Base-by-base conservation (phyloP, 2,329 filamentous ascomycete genomes). In the Leptodontidium sp. region DNA sequence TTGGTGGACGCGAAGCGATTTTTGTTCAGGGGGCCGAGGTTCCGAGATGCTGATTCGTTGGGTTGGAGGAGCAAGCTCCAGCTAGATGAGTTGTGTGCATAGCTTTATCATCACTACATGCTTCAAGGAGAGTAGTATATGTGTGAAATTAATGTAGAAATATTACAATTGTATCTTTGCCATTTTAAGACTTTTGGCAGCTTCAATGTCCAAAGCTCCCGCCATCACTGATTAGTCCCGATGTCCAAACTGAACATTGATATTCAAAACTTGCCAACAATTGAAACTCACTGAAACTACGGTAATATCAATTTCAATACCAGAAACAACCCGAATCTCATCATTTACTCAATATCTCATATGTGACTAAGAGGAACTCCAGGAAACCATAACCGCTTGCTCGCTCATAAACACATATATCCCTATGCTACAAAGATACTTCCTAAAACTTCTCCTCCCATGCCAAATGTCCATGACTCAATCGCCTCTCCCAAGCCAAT, bases 361-460 rank as follows among this genome's bases (percentile, higher is more conserved):
- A 58, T 38, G 15, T 21, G 32, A 43, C 38, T 26, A 26, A 43
- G 57, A 59, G 4, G 45, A n/a, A 9, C 8, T 35, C 26, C n/a
- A 1, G 2, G 49, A 47, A 61, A 21, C 58, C 24, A 50, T 35
- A 24, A 50, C 9, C 47, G 62, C 66, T 68, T 57, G 38, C 49
- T 62, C 49, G 40, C 57, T 68, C 66, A 26, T 50, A 50, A 65
- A 70, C 49, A 67, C 61, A 58, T 50, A 40, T 40, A 40, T 45
- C 49, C 40, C 61, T 68, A 71, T 69, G 43, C 57, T 68, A 68
- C 66, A 66, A 57, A 67, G 63, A 52, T 70, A 55, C 62, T 53
- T 50, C 26, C 29, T 29, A 50, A 38, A n/a, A 1, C 52, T 2
- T 53, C 17, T 29, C 53, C 9, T 8, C 38, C 17, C 26, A 45